phyloP scores from a whole-genome alignment of 768 basidiomycete species.

The Rhizopogon vulgaris region DNA sequence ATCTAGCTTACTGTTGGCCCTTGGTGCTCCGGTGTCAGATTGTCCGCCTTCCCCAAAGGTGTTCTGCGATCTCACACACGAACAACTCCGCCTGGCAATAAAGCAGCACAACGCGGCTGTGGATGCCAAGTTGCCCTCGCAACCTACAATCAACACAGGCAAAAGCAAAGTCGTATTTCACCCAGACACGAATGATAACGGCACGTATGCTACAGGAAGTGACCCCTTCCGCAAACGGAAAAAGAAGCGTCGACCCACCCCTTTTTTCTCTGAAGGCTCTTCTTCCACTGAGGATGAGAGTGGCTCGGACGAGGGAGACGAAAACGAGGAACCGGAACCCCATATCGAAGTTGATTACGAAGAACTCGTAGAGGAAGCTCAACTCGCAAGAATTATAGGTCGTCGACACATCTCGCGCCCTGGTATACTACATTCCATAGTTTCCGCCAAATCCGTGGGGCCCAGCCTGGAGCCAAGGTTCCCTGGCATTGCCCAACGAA shows the following conservation, averaged over 20 bases:
- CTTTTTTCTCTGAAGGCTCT: not conserved
- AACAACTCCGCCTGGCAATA: conserved; percentile 1
- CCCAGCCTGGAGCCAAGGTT: not conserved
- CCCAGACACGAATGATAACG: conserved; percentile 12
- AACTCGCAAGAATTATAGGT: not conserved
- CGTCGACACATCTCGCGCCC: not conserved
- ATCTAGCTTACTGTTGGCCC: not conserved
- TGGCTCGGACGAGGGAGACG: not conserved
- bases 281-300: not conserved
- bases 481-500: not conserved
- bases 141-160: not conserved
- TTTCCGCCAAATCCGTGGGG: not conserved
- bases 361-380: not conserved
- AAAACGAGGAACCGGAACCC: not conserved
- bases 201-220: conserved; percentile 7
- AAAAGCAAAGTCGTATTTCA: conserved; percentile 9
- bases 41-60: not conserved
- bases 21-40: not conserved
- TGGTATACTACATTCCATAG: not conserved
- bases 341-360: not conserved
- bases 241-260: not conserved
- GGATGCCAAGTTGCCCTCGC: not conserved
- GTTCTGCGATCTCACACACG: not conserved
- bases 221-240: conserved; percentile 3
- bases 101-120: not conserved